A percentile compares a stretch with the other conserved stretches of the same genome.
phyloP scores from a whole-genome alignment of 306 rosid species.

The Aeschynomene evenia region DNA sequence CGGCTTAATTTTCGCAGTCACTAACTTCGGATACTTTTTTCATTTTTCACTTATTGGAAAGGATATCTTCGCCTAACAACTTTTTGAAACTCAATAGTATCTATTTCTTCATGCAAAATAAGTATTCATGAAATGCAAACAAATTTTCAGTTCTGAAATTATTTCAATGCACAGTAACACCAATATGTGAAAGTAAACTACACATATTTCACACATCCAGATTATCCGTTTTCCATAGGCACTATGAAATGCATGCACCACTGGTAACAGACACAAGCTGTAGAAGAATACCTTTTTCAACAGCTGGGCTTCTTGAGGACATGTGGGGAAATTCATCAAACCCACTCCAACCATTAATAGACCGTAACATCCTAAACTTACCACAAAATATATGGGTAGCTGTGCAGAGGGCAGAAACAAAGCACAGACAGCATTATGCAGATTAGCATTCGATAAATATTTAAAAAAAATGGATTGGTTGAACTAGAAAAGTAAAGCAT shows the following conservation, averaged over 20 bases:
- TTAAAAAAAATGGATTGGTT: background rate
- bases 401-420: slow-evolving; percentile 38
- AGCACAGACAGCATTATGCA: slow-evolving; percentile 25
- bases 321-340: slow-evolving; percentile 79
- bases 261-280: background rate
- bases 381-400: slow-evolving; percentile 78
- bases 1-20: background rate
- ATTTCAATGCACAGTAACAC: background rate
- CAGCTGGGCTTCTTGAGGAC: slow-evolving; percentile 74
- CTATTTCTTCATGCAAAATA: background rate
- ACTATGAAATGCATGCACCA: background rate
- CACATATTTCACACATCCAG: background rate
- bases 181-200: background rate
- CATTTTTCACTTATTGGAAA: background rate
- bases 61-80: background rate
- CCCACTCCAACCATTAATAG: slow-evolving; percentile 92
- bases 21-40: background rate
- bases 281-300: slow-evolving; percentile 60
- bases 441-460: background rate
- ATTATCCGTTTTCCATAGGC: background rate
- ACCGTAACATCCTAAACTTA: slow-evolving; percentile 91
- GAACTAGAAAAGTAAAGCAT: background rate
- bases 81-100: background rate
- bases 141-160: slow-evolving; percentile 1
- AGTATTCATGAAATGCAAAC: background rate